Conservation (phyloP, 2,329 filamentous ascomycete species). For the Bipolaris zeicola region DNA sequence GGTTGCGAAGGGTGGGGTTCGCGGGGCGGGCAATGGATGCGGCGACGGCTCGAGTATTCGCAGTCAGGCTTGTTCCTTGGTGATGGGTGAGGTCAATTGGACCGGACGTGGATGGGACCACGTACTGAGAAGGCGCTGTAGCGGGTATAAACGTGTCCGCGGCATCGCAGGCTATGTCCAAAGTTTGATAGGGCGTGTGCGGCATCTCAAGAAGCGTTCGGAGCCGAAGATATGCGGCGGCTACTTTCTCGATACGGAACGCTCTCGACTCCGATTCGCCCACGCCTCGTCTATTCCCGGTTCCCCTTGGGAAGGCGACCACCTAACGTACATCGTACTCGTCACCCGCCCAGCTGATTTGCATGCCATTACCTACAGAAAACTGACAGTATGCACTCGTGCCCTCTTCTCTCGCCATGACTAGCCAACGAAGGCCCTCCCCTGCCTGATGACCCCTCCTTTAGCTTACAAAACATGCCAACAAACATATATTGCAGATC, state of each 20-base stretch:
- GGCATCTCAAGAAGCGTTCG: conserved; percentile 18
- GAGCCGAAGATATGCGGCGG: conserved; percentile 7
- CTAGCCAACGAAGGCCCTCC: neutral
- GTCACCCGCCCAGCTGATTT: neutral
- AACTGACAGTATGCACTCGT: neutral
- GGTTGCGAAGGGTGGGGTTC: conserved; percentile 12
- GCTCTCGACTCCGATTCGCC: conserved; percentile 1
- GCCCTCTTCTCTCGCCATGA: neutral
- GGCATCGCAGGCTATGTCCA: conserved; percentile 28
- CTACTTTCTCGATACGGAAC: neutral
- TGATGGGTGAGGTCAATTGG: conserved; percentile 35
- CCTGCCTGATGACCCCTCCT: neutral
- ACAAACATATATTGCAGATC: neutral
- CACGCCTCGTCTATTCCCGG: neutral
- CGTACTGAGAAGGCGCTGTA: conserved; percentile 38
- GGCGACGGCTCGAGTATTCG: conserved; percentile 11
- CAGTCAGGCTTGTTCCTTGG: conserved; percentile 27
- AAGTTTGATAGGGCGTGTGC: conserved; percentile 16
- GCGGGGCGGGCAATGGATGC: conserved; percentile 14
- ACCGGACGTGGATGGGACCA: conserved; percentile 29
- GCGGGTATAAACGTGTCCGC: conserved; percentile 24
- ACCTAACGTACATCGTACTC: neutral
- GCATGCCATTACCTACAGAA: conserved; percentile 1
- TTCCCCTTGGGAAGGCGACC: conserved; percentile 1
- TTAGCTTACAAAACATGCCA: neutral